Evolutionary conservation across 257 asterid species (phyloP), one percentile per base, ranked within the genome.

Genomic region (Petrea volubilis): DNA sequence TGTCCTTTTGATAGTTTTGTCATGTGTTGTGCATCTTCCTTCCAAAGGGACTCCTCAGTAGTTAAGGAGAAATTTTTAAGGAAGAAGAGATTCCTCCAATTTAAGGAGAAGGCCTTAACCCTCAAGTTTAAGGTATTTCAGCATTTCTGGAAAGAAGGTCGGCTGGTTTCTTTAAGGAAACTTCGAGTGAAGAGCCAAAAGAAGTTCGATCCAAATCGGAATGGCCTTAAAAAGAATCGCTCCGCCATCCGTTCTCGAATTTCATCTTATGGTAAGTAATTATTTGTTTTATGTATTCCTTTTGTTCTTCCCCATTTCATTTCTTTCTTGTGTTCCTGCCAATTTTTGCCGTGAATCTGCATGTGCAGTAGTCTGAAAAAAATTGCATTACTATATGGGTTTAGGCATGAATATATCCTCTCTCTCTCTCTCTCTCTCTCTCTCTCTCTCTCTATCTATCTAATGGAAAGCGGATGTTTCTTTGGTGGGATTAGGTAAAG

Each of bases 81-180:
- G 76, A 78, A 82, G 78, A 73, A 79, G 74, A 64, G 61, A 23
- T 74, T 56, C 40, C 63, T 73, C 55, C 79, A 59, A 60, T 81
- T 83, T 29, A 85, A 81, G 75, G 89, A 85, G 74, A 83, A 80
- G 78, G 74, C 80, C 41, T 36, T 85, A 24, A 64, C 85, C 61
- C 72, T 88, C 23, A 88, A 82, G 79, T 85, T 69, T 62, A 80
- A 82, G 77, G 73, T 79, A 43, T 81, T 79, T 58, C 90, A 58
- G 67, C 88, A 85, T 74, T 71, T 83, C 56, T 85, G 94, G 91
- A 83, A 79, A 81, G 85, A 78, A 58, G 89, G 80, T n/a, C 82
- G 71, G 20, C 50, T 67, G 41, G 72, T 76, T 76, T 85, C 86
- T 21, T 14, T 52, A 20, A 78, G 84, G 79, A 85, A 72, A 60